These are phyloP conservation scores for Aquilaria malaccensis DNA, from an alignment of 345 rosid species.

Conservation along the genomic window DNA sequence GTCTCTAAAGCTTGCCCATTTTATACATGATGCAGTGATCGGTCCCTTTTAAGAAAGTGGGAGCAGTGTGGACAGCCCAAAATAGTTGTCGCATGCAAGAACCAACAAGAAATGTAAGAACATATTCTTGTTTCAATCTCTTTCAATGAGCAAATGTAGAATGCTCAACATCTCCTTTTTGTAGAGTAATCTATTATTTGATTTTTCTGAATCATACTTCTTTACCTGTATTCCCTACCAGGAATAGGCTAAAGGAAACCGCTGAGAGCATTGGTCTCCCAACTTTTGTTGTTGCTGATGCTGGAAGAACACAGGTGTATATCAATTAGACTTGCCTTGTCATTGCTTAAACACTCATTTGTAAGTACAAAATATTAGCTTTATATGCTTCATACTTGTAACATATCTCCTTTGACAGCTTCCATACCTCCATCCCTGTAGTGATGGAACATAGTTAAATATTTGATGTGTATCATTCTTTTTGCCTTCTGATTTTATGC, in stretches of 20 bases:
- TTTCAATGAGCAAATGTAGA: background rate
- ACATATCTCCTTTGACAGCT: too few species aligned
- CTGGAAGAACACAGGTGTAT: conserved; percentile 80
- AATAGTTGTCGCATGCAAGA: conserved; percentile 78
- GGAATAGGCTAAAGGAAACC: conserved; percentile 72
- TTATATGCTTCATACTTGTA: too few species aligned
- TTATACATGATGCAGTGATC: conserved; percentile 40
- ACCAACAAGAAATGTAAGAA: conserved; percentile 88
- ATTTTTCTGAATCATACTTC: conserved; percentile 2
- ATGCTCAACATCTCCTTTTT: background rate
- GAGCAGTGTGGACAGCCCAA: conserved; percentile 86
- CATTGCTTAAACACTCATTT: too few species aligned
- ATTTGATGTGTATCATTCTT: too few species aligned
- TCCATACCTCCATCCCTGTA: too few species aligned
- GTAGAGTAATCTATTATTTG: conserved; percentile 8
- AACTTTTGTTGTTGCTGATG: conserved; percentile 92
- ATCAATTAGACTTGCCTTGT: too few species aligned
- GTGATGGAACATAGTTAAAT: too few species aligned
- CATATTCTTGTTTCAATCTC: conserved; percentile 22
- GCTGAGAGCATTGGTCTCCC: conserved; percentile 83
- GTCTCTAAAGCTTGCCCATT: conserved; percentile 1
- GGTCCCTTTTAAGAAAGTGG: conserved; percentile 65
- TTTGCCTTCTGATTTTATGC: too few species aligned
- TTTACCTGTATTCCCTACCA: conserved; percentile 16
- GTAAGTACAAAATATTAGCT: too few species aligned